Evolutionary conservation across 1,139 yeast species (phyloP).

Genomic region (Pichia cactophila): DNA sequence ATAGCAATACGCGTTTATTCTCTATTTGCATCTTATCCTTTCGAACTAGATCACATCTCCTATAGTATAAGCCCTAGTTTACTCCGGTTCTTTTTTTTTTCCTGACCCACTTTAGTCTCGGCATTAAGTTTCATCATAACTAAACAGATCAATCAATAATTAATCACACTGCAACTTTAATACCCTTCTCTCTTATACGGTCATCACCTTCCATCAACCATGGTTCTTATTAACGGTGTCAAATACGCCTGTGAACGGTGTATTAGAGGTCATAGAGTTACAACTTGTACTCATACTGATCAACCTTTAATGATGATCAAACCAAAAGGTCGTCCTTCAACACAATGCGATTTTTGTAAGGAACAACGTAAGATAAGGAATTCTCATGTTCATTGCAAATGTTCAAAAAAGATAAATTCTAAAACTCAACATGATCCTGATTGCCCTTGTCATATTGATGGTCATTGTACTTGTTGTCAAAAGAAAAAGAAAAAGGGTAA

Average conservation of each 20-base stretch:
- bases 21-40: background rate
- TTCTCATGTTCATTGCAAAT: constrained; percentile 65
- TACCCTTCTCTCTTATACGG: background rate
- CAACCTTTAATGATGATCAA: constrained; percentile 87
- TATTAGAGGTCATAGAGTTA: constrained; percentile 91
- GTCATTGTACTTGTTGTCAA: constrained; percentile 53
- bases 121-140: background rate
- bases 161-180: no score
- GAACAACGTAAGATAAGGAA: constrained; percentile 66
- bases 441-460: constrained; percentile 44
- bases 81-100: background rate
- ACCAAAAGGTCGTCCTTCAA: constrained; percentile 92
- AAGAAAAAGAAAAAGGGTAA: constrained; percentile 23
- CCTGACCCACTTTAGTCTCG: background rate
- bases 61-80: no score
- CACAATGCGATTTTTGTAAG: constrained; percentile 85
- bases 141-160: background rate
- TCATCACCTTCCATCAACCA: constrained; percentile 22
- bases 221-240: constrained; percentile 87
- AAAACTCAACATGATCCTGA: constrained; percentile 36
- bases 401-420: constrained; percentile 45
- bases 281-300: constrained; percentile 88
- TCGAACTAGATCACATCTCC: no score
- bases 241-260: constrained; percentile 96
- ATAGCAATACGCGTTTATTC: background rate